phyloP scores from a whole-genome alignment of 768 basidiomycete genomes.

The Podaxis sp. region DNA sequence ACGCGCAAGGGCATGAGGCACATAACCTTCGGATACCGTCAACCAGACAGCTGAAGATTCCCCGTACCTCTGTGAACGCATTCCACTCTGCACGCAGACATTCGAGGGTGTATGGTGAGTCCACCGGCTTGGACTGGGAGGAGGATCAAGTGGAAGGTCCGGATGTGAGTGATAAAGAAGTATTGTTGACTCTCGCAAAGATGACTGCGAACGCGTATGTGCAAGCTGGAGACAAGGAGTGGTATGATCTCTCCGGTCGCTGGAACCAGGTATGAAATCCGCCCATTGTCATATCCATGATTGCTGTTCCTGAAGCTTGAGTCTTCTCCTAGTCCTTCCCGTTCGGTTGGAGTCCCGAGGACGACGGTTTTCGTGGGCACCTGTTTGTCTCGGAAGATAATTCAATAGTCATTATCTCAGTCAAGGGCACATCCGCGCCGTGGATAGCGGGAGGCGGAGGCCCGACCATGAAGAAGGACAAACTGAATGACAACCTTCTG shows the following conservation, averaged over 20 bases:
- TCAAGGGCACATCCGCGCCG: slow-evolving; percentile 92
- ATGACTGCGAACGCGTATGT: slow-evolving; percentile 88
- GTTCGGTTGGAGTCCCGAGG: slow-evolving; percentile 87
- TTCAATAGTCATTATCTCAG: slow-evolving; percentile 79
- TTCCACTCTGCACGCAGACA: slow-evolving; percentile 34
- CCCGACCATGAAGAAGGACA: slow-evolving; percentile 85
- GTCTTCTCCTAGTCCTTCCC: slow-evolving; percentile 50
- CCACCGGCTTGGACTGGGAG: slow-evolving; percentile 55
- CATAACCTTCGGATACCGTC: slow-evolving; percentile 41
- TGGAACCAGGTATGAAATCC: slow-evolving; percentile 57
- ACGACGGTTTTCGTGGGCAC: slow-evolving; percentile 92
- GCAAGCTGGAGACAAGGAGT: slow-evolving; percentile 47
- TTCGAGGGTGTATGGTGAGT: slow-evolving; percentile 35
- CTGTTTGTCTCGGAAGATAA: slow-evolving; percentile 85
- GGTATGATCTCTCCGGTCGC: slow-evolving; percentile 67
- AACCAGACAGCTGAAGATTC: slow-evolving; percentile 37
- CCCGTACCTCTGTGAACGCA: slow-evolving; percentile 47
- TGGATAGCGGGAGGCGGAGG: slow-evolving; percentile 70
- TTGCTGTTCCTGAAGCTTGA: neutral
- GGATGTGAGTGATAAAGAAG: slow-evolving; percentile 69
- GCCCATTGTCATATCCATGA: neutral
- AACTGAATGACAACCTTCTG: slow-evolving; percentile 91
- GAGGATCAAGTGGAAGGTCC: slow-evolving; percentile 65
- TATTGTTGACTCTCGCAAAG: slow-evolving; percentile 77
- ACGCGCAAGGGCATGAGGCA: slow-evolving; percentile 21